Conservation (phyloP, 331 rosid genomes). For the Prunus yedoensis region DNA sequence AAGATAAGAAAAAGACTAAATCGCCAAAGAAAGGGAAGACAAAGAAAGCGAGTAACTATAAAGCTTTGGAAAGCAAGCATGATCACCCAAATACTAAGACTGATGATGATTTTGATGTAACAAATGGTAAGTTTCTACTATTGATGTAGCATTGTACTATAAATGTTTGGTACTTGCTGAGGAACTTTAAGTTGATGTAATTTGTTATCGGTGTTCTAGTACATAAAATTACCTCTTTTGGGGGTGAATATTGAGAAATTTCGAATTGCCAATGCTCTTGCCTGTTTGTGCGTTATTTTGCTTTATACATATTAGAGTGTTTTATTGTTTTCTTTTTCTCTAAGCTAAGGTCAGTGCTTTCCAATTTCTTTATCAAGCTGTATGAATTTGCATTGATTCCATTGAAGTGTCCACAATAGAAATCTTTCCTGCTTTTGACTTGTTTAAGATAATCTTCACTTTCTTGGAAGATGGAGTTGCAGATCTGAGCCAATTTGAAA, state of each 20-base stretch:
- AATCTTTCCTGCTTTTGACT: background rate
- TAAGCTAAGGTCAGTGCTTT: background rate
- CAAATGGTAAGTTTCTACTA: slow-evolving; percentile 10
- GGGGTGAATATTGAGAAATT: background rate
- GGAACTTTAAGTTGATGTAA: background rate
- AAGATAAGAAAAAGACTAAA: slow-evolving; percentile 9
- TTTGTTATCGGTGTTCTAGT: background rate
- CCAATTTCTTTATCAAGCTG: background rate
- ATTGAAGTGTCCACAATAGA: background rate
- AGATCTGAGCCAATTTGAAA: background rate
- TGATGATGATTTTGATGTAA: background rate
- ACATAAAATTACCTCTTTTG: too few relatives aligned
- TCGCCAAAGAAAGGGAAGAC: slow-evolving; percentile 6
- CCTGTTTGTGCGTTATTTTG: background rate
- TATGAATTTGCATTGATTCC: background rate
- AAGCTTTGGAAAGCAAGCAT: background rate
- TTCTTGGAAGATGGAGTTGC: background rate
- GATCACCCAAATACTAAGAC: background rate
- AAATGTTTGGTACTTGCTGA: background rate
- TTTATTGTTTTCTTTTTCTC: background rate
- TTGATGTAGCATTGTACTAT: background rate
- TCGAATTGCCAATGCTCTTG: background rate
- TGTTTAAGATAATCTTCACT: background rate
- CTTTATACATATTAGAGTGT: background rate
- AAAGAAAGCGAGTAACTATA: slow-evolving; percentile 10